These are phyloP conservation scores for Cronartium quercuum DNA, from an alignment of 1,284 basidiomycete species.

Conservation along the genomic window DNA sequence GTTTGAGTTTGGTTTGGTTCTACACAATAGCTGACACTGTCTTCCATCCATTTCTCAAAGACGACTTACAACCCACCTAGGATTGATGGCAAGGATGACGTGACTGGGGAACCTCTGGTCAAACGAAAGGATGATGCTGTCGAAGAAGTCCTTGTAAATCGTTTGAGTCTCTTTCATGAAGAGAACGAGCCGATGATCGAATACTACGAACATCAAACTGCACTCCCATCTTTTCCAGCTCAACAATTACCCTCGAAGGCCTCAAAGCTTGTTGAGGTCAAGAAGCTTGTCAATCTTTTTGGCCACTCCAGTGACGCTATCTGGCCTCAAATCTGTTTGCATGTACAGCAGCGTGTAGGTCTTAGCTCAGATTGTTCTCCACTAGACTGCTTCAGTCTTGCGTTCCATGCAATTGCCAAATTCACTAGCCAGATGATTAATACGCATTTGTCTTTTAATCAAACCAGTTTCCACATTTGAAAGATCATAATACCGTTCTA, in stretches of 20 bases:
- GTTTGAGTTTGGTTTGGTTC: neutral
- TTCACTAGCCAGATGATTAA: too few relatives aligned
- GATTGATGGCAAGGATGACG: conserved; percentile 76
- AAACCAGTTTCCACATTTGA: neutral
- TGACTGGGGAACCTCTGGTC: conserved; percentile 81
- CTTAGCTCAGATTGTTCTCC: neutral
- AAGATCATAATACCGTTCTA: neutral
- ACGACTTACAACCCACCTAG: conserved; percentile 67
- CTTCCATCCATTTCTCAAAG: conserved; percentile 39
- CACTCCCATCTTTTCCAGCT: conserved; percentile 40
- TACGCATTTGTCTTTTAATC: neutral
- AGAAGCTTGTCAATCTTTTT: conserved; percentile 62
- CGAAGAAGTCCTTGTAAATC: conserved; percentile 67
- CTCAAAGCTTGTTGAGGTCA: neutral
- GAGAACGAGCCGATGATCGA: conserved; percentile 77
- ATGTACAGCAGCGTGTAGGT: conserved; percentile 48
- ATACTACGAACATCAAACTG: conserved; percentile 62
- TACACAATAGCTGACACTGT: neutral
- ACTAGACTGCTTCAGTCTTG: too few relatives aligned
- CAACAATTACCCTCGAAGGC: neutral
- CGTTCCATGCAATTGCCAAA: too few relatives aligned
- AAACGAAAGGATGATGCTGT: conserved; percentile 90
- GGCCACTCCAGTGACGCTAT: conserved; percentile 87
- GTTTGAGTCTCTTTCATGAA: conserved; percentile 74
- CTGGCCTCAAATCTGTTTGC: conserved; percentile 69